phyloP scores from a whole-genome alignment of 2,329 filamentous ascomycete genomes.

The Penicillium sp. region DNA sequence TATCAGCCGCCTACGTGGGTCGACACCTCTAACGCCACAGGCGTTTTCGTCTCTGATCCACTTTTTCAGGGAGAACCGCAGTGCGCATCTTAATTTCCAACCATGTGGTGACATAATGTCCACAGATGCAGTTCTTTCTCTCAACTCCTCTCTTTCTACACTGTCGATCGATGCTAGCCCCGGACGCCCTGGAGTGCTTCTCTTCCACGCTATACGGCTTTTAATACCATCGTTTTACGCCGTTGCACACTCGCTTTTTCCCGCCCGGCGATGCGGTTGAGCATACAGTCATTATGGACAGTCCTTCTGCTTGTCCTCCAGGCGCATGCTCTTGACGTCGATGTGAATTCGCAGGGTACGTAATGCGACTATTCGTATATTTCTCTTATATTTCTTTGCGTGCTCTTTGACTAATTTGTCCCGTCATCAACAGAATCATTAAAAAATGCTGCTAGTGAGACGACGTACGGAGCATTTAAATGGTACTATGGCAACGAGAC shows the following conservation, averaged over 20 bases:
- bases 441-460: slow-evolving; percentile 39
- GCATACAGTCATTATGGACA: not conserved
- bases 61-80: not conserved
- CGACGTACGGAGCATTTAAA: slow-evolving; percentile 48
- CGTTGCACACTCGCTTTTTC: not conserved
- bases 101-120: not conserved
- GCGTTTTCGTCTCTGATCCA: not conserved
- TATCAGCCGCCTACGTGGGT: not conserved
- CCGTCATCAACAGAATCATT: slow-evolving; percentile 35
- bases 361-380: not conserved
- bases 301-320: not conserved
- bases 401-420: not conserved
- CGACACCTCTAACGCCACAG: not conserved
- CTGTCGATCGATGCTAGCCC: not conserved
- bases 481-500: slow-evolving; percentile 52
- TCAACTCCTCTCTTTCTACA: not conserved
- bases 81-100: not conserved
- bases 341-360: not conserved
- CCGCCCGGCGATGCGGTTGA: not conserved
- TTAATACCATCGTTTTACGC: not conserved
- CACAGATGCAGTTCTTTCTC: not conserved
- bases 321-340: not conserved
- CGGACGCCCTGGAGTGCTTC: not conserved
- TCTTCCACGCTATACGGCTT: not conserved
- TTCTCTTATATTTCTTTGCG: no score